Conservation (phyloP, 2,329 filamentous ascomycete genomes). For the Botrytis elliptica region DNA sequence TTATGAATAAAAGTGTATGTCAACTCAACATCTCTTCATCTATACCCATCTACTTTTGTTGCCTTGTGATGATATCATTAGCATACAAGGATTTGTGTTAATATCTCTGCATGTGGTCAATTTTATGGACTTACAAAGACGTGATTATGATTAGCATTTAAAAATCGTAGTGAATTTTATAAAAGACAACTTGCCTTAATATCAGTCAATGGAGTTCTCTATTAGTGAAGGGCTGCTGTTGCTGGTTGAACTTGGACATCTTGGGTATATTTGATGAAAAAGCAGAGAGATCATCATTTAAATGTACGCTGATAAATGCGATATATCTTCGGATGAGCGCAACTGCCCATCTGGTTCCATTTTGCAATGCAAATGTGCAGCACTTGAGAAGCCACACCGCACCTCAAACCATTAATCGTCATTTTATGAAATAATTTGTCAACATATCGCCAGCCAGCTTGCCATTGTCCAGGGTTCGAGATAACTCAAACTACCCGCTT, state of each 20-base stretch:
- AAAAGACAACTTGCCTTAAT: too few species aligned
- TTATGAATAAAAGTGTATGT: rapidly evolving
- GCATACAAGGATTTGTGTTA: not conserved
- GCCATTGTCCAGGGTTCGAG: not conserved
- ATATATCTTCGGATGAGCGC: too few species aligned
- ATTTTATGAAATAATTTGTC: not conserved
- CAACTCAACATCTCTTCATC: not conserved
- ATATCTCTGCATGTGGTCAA: too few species aligned
- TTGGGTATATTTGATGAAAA: too few species aligned
- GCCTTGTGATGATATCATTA: not conserved
- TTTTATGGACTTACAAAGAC: not conserved
- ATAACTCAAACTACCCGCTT: not conserved
- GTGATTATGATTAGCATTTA: not conserved
- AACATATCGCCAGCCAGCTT: not conserved
- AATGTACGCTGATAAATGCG: too few species aligned
- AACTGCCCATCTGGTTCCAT: not conserved
- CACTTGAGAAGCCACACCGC: not conserved
- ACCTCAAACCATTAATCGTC: not conserved
- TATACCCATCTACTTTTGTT: not conserved
- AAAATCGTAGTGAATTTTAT: not conserved
- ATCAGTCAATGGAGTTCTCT: too few species aligned
- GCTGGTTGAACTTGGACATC: too few species aligned
- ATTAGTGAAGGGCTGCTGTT: too few species aligned
- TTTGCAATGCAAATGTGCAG: not conserved
- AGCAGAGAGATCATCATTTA: too few species aligned